Percentiles rank a stretch among this genome's conserved stretches.
Evolutionary conservation across 164 flowering plant genomes (phyloP).

Genomic region (Magnolia sinica): DNA sequence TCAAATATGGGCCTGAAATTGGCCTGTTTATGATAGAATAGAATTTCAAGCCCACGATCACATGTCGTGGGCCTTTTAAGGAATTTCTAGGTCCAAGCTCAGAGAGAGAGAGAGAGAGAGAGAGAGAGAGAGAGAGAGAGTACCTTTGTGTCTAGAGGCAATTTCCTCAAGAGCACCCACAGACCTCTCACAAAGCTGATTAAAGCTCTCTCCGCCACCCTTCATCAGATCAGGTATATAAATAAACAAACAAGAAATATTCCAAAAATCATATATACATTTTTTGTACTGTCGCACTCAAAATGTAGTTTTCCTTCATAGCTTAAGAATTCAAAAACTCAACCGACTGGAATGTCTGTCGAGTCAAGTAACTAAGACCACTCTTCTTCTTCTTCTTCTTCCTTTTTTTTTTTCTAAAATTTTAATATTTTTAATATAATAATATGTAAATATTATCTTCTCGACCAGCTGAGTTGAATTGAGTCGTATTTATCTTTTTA

Average conservation of each 20-base stretch:
- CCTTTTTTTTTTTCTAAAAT: too few species aligned
- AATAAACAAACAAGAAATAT: background rate
- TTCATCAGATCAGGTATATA: background rate
- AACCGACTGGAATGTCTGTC: background rate
- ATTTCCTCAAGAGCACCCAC: slow-evolving; percentile 28
- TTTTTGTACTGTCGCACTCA: background rate
- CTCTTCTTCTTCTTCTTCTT: too few species aligned
- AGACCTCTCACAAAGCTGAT: slow-evolving; percentile 30
- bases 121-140: background rate
- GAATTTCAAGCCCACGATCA: too few species aligned
- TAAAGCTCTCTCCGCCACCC: slow-evolving; percentile 35
- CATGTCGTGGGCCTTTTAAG: background rate
- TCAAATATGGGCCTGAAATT: too few species aligned
- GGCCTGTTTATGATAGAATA: too few species aligned
- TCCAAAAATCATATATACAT: too few species aligned
- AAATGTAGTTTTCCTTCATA: too few species aligned
- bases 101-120: slow-evolving; percentile 1
- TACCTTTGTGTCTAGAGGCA: slow-evolving; percentile 31
- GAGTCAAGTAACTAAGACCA: too few species aligned
- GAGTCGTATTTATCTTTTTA: too few species aligned
- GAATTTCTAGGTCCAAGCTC: background rate
- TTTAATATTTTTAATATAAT: too few species aligned
- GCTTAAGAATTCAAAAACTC: background rate
- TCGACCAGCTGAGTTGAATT: too few species aligned
- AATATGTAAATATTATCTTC: too few species aligned